Conservation (phyloP, 345 rosid genomes). For the Lenwebbia sp. region DNA sequence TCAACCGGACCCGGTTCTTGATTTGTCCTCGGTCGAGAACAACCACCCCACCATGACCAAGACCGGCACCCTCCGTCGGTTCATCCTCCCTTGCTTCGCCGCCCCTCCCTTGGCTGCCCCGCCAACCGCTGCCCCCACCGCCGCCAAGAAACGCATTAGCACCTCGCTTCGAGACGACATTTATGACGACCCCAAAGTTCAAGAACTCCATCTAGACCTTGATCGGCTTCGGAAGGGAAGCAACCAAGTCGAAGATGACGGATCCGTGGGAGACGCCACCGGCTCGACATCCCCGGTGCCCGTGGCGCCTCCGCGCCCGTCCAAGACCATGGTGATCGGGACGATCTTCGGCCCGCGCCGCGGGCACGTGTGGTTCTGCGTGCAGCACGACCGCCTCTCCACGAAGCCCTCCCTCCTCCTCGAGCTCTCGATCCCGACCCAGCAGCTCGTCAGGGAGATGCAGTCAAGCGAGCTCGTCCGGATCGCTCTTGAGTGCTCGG, state of each 20-base stretch:
- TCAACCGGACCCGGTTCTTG: background rate
- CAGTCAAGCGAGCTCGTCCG: conserved; percentile 49
- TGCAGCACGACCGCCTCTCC: conserved; percentile 76
- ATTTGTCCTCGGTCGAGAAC: background rate
- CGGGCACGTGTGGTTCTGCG: conserved; percentile 84
- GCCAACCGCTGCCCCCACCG: conserved; percentile 1
- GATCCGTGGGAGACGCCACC: background rate
- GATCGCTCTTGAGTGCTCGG: conserved; percentile 56
- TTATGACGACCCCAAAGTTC: background rate
- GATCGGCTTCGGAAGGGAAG: conserved; percentile 8
- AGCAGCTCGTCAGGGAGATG: conserved; percentile 68
- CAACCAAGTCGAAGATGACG: background rate
- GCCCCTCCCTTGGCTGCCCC: conserved; percentile 24
- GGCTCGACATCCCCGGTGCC: background rate
- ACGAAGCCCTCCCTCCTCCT: conserved; percentile 58
- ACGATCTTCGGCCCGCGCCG: conserved; percentile 72
- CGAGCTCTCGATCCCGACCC: conserved; percentile 61
- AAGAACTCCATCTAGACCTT: conserved; percentile 3
- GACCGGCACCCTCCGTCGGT: conserved; percentile 62
- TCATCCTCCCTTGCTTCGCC: conserved; percentile 61
- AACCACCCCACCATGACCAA: background rate
- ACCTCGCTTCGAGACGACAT: conserved; percentile 61
- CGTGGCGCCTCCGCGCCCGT: conserved; percentile 34
- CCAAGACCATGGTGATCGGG: conserved; percentile 76
- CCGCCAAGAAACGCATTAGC: conserved; percentile 60